A percentile compares a stretch with the other conserved stretches of the same genome.
Evolutionary conservation across 2,329 filamentous ascomycete species (phyloP).

Genomic region (Byssoonygena ceratinophila): DNA sequence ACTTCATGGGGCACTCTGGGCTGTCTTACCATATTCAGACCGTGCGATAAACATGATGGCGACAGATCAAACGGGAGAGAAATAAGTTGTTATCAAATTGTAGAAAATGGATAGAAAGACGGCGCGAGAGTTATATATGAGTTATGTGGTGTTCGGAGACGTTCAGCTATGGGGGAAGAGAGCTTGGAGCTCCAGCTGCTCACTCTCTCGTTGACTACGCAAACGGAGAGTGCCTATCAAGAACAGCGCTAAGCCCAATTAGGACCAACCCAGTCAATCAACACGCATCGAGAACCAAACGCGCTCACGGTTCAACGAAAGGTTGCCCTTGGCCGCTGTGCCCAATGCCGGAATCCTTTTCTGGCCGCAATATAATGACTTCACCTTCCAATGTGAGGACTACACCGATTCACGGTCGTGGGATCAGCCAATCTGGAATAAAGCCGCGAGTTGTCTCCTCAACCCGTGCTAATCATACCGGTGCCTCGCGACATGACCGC

Average conservation of each 20-base stretch:
- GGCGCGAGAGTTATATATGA: neutral
- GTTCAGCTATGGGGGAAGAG: neutral
- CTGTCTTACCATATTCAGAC: slow-evolving; percentile 88
- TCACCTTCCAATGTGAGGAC: slow-evolving; percentile 22
- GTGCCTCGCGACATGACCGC: slow-evolving; percentile 19
- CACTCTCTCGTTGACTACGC: slow-evolving; percentile 14
- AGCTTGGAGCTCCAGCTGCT: slow-evolving; percentile 12
- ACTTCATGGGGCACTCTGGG: slow-evolving; percentile 17
- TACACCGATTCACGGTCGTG: slow-evolving; percentile 34
- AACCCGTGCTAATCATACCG: slow-evolving; percentile 25
- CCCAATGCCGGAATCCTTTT: slow-evolving; percentile 13
- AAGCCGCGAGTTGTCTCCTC: slow-evolving; percentile 33
- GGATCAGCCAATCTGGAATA: slow-evolving; percentile 30
- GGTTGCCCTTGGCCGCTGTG: neutral
- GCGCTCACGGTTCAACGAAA: neutral
- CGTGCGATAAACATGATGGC: slow-evolving; percentile 96
- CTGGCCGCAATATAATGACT: slow-evolving; percentile 19
- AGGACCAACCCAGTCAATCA: slow-evolving; percentile 10
- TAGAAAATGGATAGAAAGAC: neutral
- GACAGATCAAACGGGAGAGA: slow-evolving; percentile 25
- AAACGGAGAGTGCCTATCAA: slow-evolving; percentile 17
- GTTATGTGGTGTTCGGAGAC: slow-evolving; percentile 1
- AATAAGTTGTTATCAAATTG: neutral
- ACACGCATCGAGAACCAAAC: neutral
- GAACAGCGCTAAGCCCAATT: slow-evolving; percentile 20